These are phyloP conservation scores for Lichtheimia hyalospora DNA, from an alignment of 371 early-diverging fungal genomes.

Conservation along the genomic window DNA sequence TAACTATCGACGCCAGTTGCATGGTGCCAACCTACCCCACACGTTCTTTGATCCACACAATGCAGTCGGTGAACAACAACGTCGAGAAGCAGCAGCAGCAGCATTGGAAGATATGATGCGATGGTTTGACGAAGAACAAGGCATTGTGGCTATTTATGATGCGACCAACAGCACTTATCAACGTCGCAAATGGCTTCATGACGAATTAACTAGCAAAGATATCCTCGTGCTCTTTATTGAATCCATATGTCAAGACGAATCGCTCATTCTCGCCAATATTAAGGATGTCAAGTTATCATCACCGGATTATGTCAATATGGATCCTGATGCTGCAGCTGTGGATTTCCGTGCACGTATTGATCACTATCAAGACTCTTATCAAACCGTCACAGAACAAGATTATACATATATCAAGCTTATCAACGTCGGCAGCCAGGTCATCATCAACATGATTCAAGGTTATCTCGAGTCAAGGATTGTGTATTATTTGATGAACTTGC, in stretches of 20 bases:
- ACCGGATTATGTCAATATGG: constrained; percentile 87
- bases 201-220: constrained; percentile 63
- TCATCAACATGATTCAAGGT: constrained; percentile 89
- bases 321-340: constrained; percentile 67
- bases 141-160: constrained; percentile 91
- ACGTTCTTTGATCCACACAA: constrained; percentile 94
- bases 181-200: constrained; percentile 74
- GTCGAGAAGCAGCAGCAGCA: constrained; percentile 80
- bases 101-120: constrained; percentile 89
- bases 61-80: constrained; percentile 66
- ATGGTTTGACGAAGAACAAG: constrained; percentile 84
- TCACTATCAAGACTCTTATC: constrained; percentile 90
- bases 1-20: constrained; percentile 88
- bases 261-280: constrained; percentile 86
- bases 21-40: constrained; percentile 82
- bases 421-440: constrained; percentile 90
- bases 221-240: constrained; percentile 95
- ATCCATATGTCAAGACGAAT: constrained; percentile 89
- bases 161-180: constrained; percentile 94
- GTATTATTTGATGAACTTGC: constrained; percentile 97
- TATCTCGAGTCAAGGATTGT: constrained; percentile 94
- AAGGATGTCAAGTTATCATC: constrained; percentile 92
- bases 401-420: constrained; percentile 90
- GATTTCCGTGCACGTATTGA: constrained; percentile 82
- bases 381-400: constrained; percentile 79